Evolutionary conservation across 106 monocot species (phyloP).

Genomic region (Agapanthus africanus): DNA sequence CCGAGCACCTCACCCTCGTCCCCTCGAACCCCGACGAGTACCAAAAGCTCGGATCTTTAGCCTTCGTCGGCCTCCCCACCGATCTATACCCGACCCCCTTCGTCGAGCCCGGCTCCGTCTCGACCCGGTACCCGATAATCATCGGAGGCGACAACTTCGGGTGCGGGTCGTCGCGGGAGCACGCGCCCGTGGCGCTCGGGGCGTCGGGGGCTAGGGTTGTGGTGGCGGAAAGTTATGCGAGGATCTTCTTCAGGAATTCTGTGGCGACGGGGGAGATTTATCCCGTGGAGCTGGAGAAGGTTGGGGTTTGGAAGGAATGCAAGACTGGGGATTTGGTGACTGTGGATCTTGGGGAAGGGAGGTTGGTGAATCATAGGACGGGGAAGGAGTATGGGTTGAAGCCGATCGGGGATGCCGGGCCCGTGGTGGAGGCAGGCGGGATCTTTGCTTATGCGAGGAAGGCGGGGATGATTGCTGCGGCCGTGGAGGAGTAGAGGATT

Average conservation of each 20-base stretch:
- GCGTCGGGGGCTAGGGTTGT: slow-evolving; percentile 68
- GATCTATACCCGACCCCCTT: slow-evolving; percentile 66
- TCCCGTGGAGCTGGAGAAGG: slow-evolving; percentile 60
- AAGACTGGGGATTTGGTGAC: slow-evolving; percentile 78
- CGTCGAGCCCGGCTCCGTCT: slow-evolving; percentile 32
- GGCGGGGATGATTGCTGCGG: too few species aligned
- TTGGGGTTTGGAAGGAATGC: slow-evolving; percentile 60
- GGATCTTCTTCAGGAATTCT: slow-evolving; percentile 90
- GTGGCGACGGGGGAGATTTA: slow-evolving; percentile 93
- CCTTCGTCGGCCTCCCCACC: slow-evolving; percentile 73
- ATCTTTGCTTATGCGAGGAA: slow-evolving; percentile 95
- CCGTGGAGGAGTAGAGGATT: too few species aligned
- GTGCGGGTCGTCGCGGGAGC: slow-evolving; percentile 97
- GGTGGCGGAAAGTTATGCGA: slow-evolving; percentile 74
- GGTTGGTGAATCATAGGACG: slow-evolving; percentile 65
- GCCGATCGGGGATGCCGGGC: slow-evolving; percentile 92
- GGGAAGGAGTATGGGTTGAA: slow-evolving; percentile 80
- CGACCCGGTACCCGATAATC: slow-evolving; percentile 57
- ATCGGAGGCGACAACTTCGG: slow-evolving; percentile 86
- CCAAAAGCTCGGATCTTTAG: slow-evolving; percentile 71
- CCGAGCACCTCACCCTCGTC: slow-evolving; percentile 87
- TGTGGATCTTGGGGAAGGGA: slow-evolving; percentile 43
- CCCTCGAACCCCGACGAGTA: slow-evolving; percentile 98
- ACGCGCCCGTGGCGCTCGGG: slow-evolving; percentile 90
- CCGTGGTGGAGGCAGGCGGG: slow-evolving; percentile 90